Evolutionary conservation across 805 yeast genomes (phyloP).

Genomic region (Cyberlindnera meyerae): DNA sequence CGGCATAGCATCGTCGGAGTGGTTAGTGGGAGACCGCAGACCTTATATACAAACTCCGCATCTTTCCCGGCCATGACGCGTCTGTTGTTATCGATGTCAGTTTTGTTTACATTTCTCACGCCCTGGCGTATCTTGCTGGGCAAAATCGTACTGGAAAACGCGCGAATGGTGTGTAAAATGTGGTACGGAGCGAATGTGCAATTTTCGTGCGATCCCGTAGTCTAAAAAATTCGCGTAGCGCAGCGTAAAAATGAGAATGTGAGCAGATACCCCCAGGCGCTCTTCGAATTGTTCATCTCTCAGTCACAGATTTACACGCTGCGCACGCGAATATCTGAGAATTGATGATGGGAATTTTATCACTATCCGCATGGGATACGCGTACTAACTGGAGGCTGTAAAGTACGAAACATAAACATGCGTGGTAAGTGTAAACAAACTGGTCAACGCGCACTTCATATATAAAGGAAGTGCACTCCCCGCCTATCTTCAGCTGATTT

Average conservation of each 20-base stretch:
- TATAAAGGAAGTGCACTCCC: conserved; percentile 4
- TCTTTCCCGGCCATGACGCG: not conserved
- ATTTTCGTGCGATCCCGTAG: too few relatives aligned
- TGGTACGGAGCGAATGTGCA: too few relatives aligned
- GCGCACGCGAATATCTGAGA: not conserved
- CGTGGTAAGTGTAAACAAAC: conserved; percentile 4
- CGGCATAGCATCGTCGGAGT: not conserved
- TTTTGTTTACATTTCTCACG: conserved; percentile 4
- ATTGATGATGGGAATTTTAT: not conserved
- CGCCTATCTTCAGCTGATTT: not conserved
- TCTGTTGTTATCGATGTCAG: not conserved
- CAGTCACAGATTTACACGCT: not conserved
- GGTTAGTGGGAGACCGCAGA: not conserved
- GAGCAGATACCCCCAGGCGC: too few relatives aligned
- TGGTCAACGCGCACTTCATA: not conserved
- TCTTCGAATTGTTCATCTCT: too few relatives aligned
- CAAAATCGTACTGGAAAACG: conserved; percentile 5
- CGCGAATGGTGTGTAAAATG: not conserved
- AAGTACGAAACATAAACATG: too few relatives aligned
- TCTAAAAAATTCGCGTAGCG: not conserved
- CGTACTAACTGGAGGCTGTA: too few relatives aligned
- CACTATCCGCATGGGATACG: too few relatives aligned
- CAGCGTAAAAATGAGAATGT: too few relatives aligned
- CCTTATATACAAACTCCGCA: conserved; percentile 3
- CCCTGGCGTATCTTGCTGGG: not conserved